These are phyloP conservation scores for Colletotrichum liriopes DNA, from an alignment of 2,329 filamentous ascomycete genomes.

Conservation along the genomic window DNA sequence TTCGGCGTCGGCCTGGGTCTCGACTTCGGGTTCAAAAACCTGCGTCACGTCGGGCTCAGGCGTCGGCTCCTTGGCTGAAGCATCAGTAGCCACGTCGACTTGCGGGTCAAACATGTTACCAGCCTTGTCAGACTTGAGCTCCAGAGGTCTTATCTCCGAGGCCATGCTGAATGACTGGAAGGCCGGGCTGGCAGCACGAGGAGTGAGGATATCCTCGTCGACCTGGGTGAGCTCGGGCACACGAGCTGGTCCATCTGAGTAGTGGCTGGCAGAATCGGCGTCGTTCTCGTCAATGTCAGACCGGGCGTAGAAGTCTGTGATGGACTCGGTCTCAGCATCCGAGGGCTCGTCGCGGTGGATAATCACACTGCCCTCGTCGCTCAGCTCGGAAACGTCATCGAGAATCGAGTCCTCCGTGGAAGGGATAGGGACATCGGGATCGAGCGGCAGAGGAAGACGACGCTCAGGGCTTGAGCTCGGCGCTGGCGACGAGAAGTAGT, in stretches of 20 bases:
- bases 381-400: slow-evolving; percentile 51
- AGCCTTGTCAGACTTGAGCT: slow-evolving; percentile 40
- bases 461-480: slow-evolving; percentile 70
- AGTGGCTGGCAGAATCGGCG: slow-evolving; percentile 70
- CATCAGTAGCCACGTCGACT: slow-evolving; percentile 44
- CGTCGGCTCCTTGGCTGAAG: slow-evolving; percentile 20
- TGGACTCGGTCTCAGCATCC: slow-evolving; percentile 75
- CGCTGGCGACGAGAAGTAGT: slow-evolving; percentile 75
- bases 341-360: slow-evolving; percentile 79
- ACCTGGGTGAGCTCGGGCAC: slow-evolving; percentile 35
- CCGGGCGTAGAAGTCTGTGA: slow-evolving; percentile 76
- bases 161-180: slow-evolving; percentile 41
- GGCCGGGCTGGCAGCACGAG: slow-evolving; percentile 55
- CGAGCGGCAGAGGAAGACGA: slow-evolving; percentile 73
- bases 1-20: slow-evolving; percentile 5
- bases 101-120: slow-evolving; percentile 45
- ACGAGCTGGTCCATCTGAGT: slow-evolving; percentile 59
- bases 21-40: slow-evolving; percentile 16
- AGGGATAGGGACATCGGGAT: slow-evolving; percentile 92
- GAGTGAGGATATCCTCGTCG: slow-evolving; percentile 67
- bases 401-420: slow-evolving; percentile 82
- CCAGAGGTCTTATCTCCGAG: slow-evolving; percentile 38
- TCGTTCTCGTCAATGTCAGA: slow-evolving; percentile 65
- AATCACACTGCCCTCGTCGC: slow-evolving; percentile 72
- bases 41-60: slow-evolving; percentile 18